Evolutionary conservation across 2,329 filamentous ascomycete genomes (phyloP).

Genomic region (Neophaeococcomyces mojaviensis): DNA sequence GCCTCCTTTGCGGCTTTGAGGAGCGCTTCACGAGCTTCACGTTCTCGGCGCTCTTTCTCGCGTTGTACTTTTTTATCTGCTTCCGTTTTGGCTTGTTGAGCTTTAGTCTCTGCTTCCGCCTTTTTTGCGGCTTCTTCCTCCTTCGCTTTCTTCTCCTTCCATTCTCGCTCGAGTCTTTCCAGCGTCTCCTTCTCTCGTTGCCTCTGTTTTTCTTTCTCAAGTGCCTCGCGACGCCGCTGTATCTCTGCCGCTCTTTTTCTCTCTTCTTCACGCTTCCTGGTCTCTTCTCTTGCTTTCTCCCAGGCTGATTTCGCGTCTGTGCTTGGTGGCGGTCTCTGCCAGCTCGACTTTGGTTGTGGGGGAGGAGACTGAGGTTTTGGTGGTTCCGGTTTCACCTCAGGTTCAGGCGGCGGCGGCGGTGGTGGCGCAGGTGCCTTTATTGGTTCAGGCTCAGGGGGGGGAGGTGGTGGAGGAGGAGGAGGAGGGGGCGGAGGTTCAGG

Average conservation of each 20-base stretch:
- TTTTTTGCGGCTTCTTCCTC: conserved; percentile 29
- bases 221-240: conserved; percentile 16
- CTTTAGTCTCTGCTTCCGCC: conserved; percentile 10
- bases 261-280: conserved; percentile 24
- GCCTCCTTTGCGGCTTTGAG: conserved; percentile 33
- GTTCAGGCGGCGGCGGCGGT: conserved; percentile 7
- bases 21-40: conserved; percentile 53
- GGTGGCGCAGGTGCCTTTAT: neutral
- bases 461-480: conserved; percentile 6
- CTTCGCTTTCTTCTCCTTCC: conserved; percentile 28
- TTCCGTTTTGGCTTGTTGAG: conserved; percentile 22
- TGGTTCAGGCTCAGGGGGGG: conserved; percentile 2
- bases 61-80: conserved; percentile 8
- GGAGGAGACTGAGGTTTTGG: conserved; percentile 13
- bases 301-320: conserved; percentile 20
- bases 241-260: conserved; percentile 17
- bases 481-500: neutral
- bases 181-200: conserved; percentile 22
- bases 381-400: conserved; percentile 9
- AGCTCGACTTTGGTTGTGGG: conserved; percentile 20
- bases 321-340: conserved; percentile 20
- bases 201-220: conserved; percentile 22
- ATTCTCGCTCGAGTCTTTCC: conserved; percentile 25
- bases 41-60: conserved; percentile 68
- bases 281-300: conserved; percentile 25